Base-by-base conservation (phyloP, 1,284 basidiomycete genomes). In the Tylopilus orsonianus region DNA sequence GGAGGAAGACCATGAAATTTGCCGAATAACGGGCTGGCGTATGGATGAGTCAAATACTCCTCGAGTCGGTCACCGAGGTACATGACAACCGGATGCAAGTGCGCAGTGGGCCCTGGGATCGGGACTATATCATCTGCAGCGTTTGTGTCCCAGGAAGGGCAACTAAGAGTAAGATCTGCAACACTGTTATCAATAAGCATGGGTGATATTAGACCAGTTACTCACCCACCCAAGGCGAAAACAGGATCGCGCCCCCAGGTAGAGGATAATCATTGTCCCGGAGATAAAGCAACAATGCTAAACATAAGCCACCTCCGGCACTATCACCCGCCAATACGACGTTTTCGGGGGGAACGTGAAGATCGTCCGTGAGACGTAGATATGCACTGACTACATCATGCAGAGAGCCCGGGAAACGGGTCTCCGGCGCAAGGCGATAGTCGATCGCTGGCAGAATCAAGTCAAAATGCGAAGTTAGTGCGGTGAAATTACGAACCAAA, bases 81-180 rank as follows among this genome's bases (percentile, higher is more conserved):
- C 56, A 95, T 88, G 16, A 82, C 82, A 41, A 99, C 88, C 0
- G 97, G 96, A 65, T 99, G 93, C 62, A 98, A 79, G 62, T 95
- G 93, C 59, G 93, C 91, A 45, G 85, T 87, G 33, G 83, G 80
- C 39, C 79, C 63, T 42, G 90, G 81, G 44, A 79, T 76, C 1
- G 91, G 89, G 0, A 94, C 83, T 29, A 94, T 83, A 65, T 93
- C 91, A 62, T 78, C 90, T 16, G 75, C 75, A 14, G 89, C 84
- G 66, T 97, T 97, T 46, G 90, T 90, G 44, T 97, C 93, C 96
- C 96, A 98, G 29, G 92, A 95, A 54, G 96, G 92, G 67, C 95
- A 98, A 54, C 93, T 96, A 82, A 96, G 88, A 0, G 93, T 97
- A 50, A 97, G 71, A 71, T 96, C 92, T 90, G 53, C 27, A 22